Evolutionary conservation across 805 yeast species (phyloP).

Genomic region (Ogataea neopini): DNA sequence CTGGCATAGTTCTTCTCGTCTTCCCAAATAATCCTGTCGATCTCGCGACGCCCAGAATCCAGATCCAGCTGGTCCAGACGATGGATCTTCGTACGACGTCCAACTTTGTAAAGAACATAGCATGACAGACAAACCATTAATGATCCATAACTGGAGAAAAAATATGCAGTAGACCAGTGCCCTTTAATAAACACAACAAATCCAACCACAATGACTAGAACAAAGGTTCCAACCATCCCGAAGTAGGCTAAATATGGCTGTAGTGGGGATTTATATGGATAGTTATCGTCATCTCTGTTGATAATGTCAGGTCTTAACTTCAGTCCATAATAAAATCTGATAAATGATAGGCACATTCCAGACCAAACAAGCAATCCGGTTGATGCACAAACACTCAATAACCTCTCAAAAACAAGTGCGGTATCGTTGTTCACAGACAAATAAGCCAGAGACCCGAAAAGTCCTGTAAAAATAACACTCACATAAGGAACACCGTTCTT

Average conservation of each 20-base stretch:
- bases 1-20: constrained; percentile 51
- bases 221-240: constrained; percentile 46
- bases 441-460: constrained; percentile 61
- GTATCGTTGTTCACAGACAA: constrained; percentile 59
- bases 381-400: constrained; percentile 68
- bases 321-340: constrained; percentile 56
- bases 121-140: constrained; percentile 45
- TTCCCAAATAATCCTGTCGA: constrained; percentile 80
- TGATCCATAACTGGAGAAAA: constrained; percentile 57
- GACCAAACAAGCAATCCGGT: constrained; percentile 81
- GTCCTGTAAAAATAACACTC: constrained; percentile 64
- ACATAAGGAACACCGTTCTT: constrained; percentile 70
- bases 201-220: constrained; percentile 49
- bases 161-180: constrained; percentile 50
- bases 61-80: constrained; percentile 74
- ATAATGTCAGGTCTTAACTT: constrained; percentile 57
- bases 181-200: constrained; percentile 50
- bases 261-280: constrained; percentile 56
- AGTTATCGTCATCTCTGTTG: constrained; percentile 51
- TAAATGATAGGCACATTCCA: constrained; percentile 58
- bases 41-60: constrained; percentile 82
- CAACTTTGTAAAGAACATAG: constrained; percentile 50
- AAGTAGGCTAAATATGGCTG: constrained; percentile 56
- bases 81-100: constrained; percentile 64
- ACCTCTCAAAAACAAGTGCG: constrained; percentile 62